Conservation (phyloP, 75 land plant species). For the Cupressus sempervirens region DNA sequence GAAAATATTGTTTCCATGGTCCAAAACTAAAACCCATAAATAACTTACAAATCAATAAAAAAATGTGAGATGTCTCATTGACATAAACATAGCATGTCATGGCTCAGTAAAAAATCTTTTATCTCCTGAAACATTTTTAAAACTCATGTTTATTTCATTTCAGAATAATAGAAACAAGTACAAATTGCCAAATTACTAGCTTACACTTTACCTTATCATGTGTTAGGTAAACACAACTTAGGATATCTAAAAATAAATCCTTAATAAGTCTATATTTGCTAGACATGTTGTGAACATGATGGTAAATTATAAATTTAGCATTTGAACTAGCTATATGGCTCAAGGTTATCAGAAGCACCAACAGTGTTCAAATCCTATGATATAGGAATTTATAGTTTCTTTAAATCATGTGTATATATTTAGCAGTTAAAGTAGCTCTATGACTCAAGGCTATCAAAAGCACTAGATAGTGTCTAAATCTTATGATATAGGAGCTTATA, state of each 20-base stretch:
- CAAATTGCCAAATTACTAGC: not conserved
- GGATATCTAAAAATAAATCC: not conserved
- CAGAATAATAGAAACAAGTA: not conserved
- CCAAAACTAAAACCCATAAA: too few relatives aligned
- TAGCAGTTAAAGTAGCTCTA: not conserved
- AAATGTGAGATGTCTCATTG: not conserved
- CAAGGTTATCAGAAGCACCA: not conserved
- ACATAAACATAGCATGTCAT: not conserved
- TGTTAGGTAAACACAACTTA: not conserved
- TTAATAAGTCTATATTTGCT: not conserved
- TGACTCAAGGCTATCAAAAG: not conserved
- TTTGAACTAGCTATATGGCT: not conserved
- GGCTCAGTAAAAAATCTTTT: not conserved
- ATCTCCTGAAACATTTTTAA: not conserved
- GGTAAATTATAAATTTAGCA: not conserved
- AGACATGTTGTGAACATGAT: not conserved
- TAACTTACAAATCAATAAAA: not conserved
- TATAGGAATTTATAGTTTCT: not conserved
- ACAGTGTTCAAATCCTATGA: not conserved
- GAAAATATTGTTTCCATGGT: too few relatives aligned
- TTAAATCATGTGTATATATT: not conserved
- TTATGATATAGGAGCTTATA: not conserved
- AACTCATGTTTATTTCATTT: not conserved
- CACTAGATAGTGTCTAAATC: not conserved
- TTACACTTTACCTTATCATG: not conserved